A percentile compares a stretch with the other conserved stretches of the same genome.
These are phyloP conservation scores for Xylaria grammica DNA, from an alignment of 495 filamentous ascomycete genomes.

Conservation along the genomic window DNA sequence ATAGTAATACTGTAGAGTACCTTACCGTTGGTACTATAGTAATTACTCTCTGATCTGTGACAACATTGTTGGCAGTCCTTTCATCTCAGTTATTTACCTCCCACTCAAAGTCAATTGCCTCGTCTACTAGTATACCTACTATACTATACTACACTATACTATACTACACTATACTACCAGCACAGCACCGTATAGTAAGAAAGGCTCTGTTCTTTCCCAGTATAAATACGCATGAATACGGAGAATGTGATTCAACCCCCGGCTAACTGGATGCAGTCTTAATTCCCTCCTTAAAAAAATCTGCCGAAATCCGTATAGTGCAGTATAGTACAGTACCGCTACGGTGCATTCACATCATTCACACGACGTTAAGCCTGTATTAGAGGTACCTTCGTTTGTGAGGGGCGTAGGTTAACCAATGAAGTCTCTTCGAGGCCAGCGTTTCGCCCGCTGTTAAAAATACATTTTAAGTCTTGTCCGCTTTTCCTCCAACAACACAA, in stretches of 20 bases:
- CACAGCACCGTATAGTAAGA: too few relatives aligned
- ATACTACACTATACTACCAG: too few relatives aligned
- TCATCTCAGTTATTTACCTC: not conserved
- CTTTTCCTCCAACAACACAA: too few relatives aligned
- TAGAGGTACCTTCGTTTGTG: not conserved
- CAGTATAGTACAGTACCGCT: not conserved
- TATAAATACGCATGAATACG: not conserved
- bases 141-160: too few relatives aligned
- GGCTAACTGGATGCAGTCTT: constrained; percentile 7
- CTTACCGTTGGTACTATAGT: too few relatives aligned
- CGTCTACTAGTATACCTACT: too few relatives aligned
- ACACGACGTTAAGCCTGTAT: not conserved
- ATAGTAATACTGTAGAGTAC: too few relatives aligned
- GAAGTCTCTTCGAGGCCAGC: not conserved
- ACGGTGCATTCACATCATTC: not conserved
- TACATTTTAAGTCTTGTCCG: too few relatives aligned
- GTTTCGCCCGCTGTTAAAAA: constrained; percentile 15
- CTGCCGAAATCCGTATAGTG: not conserved
- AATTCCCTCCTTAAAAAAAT: not conserved
- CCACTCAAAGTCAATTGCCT: not conserved
- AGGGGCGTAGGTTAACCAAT: not conserved
- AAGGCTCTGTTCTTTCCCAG: not conserved
- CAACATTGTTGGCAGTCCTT: not conserved
- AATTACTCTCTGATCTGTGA: too few relatives aligned
- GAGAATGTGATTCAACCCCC: not conserved